Evolutionary conservation across 805 yeast genomes (phyloP), one percentile per base, ranked within the genome.

Genomic region (Lipomyces japonicus): DNA sequence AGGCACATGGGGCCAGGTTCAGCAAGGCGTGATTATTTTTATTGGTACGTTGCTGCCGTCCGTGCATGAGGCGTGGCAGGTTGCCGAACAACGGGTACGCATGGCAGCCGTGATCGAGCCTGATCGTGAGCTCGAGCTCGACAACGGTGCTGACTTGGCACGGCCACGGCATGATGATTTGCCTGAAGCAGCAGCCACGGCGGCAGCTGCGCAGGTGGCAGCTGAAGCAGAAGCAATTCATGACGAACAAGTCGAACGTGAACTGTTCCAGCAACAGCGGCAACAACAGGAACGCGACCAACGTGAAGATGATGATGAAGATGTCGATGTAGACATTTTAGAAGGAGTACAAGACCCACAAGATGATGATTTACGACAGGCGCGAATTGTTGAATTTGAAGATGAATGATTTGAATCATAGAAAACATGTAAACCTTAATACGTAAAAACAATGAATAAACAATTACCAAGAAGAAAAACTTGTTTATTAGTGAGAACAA

Each of bases 61-160:
- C 2, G 48, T 57, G n/a, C 54, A 57, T 36, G 61, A 57, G 23
- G 42, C 49, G n/a, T 57, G 61, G 60, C 55, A 48, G 28, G 28
- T 58, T 21, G 49, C 46, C 32, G 58, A 54, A 16, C 39, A 39
- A 14, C 37, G 32, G 18, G 23, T n/a, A 5, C 37, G 39, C 1
- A n/a, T 10, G 23, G 44, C 34, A 9, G 37, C 23, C 36, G 41
- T 35, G 35, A 30, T 23, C 25, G 37, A 31, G 19, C 38, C 4
- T 0, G 53, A 46, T 23, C 42, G 24, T 14, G 50, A 44, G 44
- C 43, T 25, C 25, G 46, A 12, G 46, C 40, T 21, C 37, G 39
- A 32, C n/a, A n/a, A n/a, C n/a, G n/a, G n/a, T n/a, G n/a, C n/a
- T n/a, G n/a, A n/a, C n/a, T 12, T 22, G 12, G 36, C 12, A 7